Base-by-base conservation (phyloP, 2,329 filamentous ascomycete species). In the Metarhizium humberi region DNA sequence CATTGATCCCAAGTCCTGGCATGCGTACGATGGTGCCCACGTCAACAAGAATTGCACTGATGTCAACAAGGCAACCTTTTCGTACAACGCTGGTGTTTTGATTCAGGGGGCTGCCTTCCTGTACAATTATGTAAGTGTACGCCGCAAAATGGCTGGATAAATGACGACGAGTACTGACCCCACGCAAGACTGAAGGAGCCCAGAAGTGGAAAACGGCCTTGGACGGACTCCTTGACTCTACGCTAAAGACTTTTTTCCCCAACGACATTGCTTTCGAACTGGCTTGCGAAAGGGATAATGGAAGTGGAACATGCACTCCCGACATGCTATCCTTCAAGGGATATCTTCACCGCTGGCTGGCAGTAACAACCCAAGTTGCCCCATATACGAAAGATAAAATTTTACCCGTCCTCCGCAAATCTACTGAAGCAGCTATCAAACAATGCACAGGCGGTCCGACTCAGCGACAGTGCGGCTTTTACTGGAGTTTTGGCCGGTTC, bases 311-410 rank as follows among this genome's bases (percentile, higher is more conserved):
- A 20, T 92, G 89, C 73, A 85, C 85, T 56, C 76, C 80, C 50
- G 89, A 92, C 63, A 87, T 90, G 75, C 70, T 81, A 57, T 81
- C 82, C 2, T 91, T 87, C 78, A 89, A 89, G 69, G 86, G 85
- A 43, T 84, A 85, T 56, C 73, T 88, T 18, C 77, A 83, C 61
- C 79, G 84, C 45, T 88, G 85, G 82, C 73, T 90, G 61, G 75
- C 80, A 4, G 75, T 78, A 25, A 76, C 80, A 1, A 78, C 81
- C 2, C 76, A 85, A 60, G 55, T 89, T n/a, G 84, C 82, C 0
- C 86, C 87, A 0, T 77, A 76, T 49, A 83, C 80, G 1, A 69
- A 69, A 45, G 69, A 76, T 1, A 71, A 65, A 16, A 83, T 90
- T 60, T 70, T 80, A 55, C 77, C 82, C 0, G 76, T 81, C 36